Base-by-base conservation (phyloP, 208 protist genomes). In the Wallacemonas sp. region DNA sequence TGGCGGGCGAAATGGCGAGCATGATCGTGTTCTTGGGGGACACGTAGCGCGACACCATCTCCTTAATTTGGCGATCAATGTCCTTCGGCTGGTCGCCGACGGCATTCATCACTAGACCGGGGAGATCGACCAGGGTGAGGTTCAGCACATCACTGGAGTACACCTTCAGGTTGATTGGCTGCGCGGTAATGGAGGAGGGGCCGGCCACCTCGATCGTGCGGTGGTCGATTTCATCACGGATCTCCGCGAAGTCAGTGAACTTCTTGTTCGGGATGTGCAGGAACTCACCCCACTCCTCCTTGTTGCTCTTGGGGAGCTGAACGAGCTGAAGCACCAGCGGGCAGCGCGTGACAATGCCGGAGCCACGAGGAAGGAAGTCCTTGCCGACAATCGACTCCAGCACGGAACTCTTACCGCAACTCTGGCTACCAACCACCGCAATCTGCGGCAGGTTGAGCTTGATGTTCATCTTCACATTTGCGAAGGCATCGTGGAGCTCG, bases 111-210 rank as follows among this genome's bases (percentile, higher is more conserved):
- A 99, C 99, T 11, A 99, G 84, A 64, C 99, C 99, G 18, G 99
- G 99, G 25, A 99, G 82, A 93, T 99, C 99, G 7, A 99, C 98
- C 7, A 99, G 87, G 20, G 99, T 99, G 0, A 99, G 89, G 76
- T 99, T 99, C 26, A 99, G 81, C 41, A 99, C 98, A 29, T 89
- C 29, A 23, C 64, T 79, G 4, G 94, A 98, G 80, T 89, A 97
- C 32, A 99, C 81, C 57, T 98, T 99, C 2, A 99, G 89, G 75
- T 96, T 96, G 74, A 99, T 99, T 61, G 99, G 95, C 57, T 88
- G 77, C 29, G 95, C 74, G 2, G 96, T 98, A 28, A 99, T 98
- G 36, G 89, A 87, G 16, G 92, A 95, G 3, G 76, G 79, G n/a
- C 99, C 98, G 38, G 97, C 94, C 23, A 99, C 48, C 48, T 98